A percentile compares a stretch with the other conserved stretches of the same genome.
Conservation (phyloP, 2,329 filamentous ascomycete species). For the Colletotrichum cordylinicola region DNA sequence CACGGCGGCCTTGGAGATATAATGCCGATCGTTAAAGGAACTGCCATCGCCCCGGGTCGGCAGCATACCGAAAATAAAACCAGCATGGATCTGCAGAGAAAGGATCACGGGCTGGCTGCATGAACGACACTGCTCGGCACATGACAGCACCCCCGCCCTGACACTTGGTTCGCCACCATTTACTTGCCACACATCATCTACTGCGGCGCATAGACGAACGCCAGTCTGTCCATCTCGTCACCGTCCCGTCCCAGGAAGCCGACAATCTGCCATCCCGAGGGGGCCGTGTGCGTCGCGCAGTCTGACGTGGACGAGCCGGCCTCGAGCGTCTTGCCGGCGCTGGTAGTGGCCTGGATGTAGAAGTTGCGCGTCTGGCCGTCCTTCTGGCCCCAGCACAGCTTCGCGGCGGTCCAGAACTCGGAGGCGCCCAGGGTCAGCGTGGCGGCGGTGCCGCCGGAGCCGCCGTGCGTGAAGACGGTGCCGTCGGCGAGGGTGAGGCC, state of each 20-base stretch:
- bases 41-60: neutral
- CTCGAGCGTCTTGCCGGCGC: slow-evolving; percentile 47
- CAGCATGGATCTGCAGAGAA: neutral
- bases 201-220: slow-evolving; percentile 46
- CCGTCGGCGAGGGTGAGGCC: slow-evolving; percentile 54
- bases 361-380: slow-evolving; percentile 56
- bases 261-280: slow-evolving; percentile 56
- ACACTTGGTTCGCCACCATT: neutral
- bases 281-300: slow-evolving; percentile 52
- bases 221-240: slow-evolving; percentile 62
- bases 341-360: slow-evolving; percentile 60
- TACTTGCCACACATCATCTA: neutral
- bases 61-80: neutral
- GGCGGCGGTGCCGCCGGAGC: slow-evolving; percentile 50
- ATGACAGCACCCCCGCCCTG: neutral
- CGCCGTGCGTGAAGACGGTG: slow-evolving; percentile 56
- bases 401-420: slow-evolving; percentile 55
- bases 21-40: neutral
- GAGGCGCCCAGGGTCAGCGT: slow-evolving; percentile 47
- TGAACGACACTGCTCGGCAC: neutral
- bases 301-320: slow-evolving; percentile 51
- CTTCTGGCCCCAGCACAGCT: slow-evolving; percentile 56
- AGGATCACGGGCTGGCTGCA: neutral
- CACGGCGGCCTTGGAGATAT: neutral
- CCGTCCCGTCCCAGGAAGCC: slow-evolving; percentile 58